Base-by-base conservation (phyloP, 148 eudicot species). In the Diospyros kaki region DNA sequence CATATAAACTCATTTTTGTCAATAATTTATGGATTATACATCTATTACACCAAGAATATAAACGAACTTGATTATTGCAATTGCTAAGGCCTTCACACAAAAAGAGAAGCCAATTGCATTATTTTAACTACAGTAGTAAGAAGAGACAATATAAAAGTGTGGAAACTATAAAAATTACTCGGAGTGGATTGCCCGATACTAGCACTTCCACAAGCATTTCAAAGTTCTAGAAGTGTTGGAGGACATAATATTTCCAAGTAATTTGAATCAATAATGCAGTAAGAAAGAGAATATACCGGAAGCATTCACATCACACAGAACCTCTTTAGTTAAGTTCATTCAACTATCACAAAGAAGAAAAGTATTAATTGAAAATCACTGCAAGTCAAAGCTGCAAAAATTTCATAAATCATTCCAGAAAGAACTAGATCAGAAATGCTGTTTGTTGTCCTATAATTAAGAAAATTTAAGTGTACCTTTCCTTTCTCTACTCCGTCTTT, bases 401-500 rank as follows among this genome's bases (percentile, higher is more conserved):
- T 10, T 38, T 11, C 58, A 63, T 48, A 38, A 44, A 28, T 50
- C 68, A 45, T 58, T 50, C 48, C 1, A 6, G 38, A 51, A 48
- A 12, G 58, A 39, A 48, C 48, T 1, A 64, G 13, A 40, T 71
- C 11, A 4, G 44, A 56, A 64, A 58, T 64, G 17, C 10, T 44
- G 9, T 14, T 13, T 64, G 56, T 17, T 43, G 38, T 15, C 8
- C n/a, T 15, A 15, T 38, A 45, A 13, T 71, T 9, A 48, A 50
- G 42, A 56, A 73, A 43, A 60, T 38, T 50, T 14, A 6, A 60
- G 55, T 83, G 69, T 85, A 95, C 99, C 91, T 95, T 95, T 76
- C 99, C 99, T 82, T 95, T 95, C 86, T 85, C 87, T 65, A 89
- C 80, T 75, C 99, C 99, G 75, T 81, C 89, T 84, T 79, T 88